Conservation (phyloP, 2,329 filamentous ascomycete genomes). For the Cladobotryum protrusum region DNA sequence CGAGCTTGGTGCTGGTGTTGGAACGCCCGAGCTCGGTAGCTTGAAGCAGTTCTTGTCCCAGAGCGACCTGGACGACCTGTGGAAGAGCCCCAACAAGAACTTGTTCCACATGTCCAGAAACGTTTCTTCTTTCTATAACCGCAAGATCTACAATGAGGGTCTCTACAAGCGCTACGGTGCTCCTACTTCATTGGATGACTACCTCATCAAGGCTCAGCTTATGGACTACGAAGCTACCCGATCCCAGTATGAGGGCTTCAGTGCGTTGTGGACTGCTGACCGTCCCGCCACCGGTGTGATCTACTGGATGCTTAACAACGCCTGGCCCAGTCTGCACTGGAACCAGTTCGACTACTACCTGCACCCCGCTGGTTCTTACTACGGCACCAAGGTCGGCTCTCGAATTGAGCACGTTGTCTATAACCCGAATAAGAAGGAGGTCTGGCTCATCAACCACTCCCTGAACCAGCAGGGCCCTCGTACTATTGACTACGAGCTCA, state of each 20-base stretch:
- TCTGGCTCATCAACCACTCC: conserved; percentile 52
- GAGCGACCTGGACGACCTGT: conserved; percentile 48
- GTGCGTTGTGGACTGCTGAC: conserved; percentile 41
- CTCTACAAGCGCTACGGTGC: conserved; percentile 46
- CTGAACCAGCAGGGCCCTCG: conserved; percentile 33
- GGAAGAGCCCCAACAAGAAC: conserved; percentile 45
- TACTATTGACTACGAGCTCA: conserved; percentile 41
- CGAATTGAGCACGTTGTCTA: conserved; percentile 49
- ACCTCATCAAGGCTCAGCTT: conserved; percentile 54
- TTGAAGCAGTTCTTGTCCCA: conserved; percentile 47
- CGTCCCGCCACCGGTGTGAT: conserved; percentile 54
- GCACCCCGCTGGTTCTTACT: conserved; percentile 52
- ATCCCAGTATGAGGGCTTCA: conserved; percentile 52
- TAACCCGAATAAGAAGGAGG: conserved; percentile 39
- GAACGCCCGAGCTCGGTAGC: conserved; percentile 52
- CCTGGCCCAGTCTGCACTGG: conserved; percentile 61
- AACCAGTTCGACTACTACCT: conserved; percentile 59
- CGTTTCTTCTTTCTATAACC: conserved; percentile 48
- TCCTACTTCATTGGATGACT: conserved; percentile 48
- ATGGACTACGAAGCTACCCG: conserved; percentile 59
- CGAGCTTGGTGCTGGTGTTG: conserved; percentile 56
- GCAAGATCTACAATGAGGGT: conserved; percentile 52
- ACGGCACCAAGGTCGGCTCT: conserved; percentile 48
- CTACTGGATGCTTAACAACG: conserved; percentile 63
- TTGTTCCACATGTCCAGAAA: conserved; percentile 56